Base-by-base conservation (phyloP, 495 filamentous ascomycete genomes). In the Tetracladium marchalianum region DNA sequence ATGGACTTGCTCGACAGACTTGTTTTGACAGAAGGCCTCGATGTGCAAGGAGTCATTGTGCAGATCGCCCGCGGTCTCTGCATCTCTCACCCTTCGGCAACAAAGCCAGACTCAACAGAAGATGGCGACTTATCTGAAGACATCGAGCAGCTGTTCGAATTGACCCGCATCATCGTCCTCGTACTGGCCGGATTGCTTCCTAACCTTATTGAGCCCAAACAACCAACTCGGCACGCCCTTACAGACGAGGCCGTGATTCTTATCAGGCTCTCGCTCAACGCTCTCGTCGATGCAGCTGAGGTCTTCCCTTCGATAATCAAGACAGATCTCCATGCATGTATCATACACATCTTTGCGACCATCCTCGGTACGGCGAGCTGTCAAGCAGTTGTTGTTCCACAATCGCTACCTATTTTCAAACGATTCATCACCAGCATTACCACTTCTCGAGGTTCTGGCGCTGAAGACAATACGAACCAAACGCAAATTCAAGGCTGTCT, bases 291-390 rank as follows among this genome's bases (percentile, higher is more conserved):
- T 53, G 87, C 90, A 1, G 87, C 93, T 7, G 85, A 90, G 39
- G 87, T 96, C 12, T 99, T 99, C 66, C 92, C 92, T 0, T 80
- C 85, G 0, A 86, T 99, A 52, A 99, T 99, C 66, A 88, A 89
- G 62, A 88, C 88, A 40, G 92, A 99, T 61, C 75, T 99, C 9
- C 87, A 99, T 61, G 90, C 92, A 37, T 95, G 90, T 59, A 95
- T 97, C 54, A 72, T 97, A 31, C 90, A 99, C 64, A 94, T 97
- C 18, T 97, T 97, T 60, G 82, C 82, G 35, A 95, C 86, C 4
- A 93, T 96, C 40, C 81, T 99, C 5, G 83, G 84, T 11, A 95
- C 87, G 0, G 80, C 84, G 1, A 70, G 81, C 19, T 96, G 90
- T 58, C 93, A 97, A 65, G 75, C 81, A 11, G 73, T 85, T 16